Evolutionary conservation across 2,329 filamentous ascomycete species (phyloP), one percentile per base, ranked within the genome.

Genomic region (Clonostachys chloroleuca): DNA sequence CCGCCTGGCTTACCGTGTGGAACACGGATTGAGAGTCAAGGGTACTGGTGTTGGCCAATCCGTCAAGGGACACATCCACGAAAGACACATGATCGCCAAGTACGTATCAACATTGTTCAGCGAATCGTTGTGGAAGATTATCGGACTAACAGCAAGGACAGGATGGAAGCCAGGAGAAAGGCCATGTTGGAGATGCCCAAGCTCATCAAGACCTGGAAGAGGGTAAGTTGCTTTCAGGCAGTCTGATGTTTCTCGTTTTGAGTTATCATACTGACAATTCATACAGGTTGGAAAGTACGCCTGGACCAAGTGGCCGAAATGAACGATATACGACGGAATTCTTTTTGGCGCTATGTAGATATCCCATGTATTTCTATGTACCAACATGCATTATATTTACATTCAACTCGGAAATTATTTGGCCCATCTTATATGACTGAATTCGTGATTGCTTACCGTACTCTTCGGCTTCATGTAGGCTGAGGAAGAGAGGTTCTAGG

Each of bases 171-270:
- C 73, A 84, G 91, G 71, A 87, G 87, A 78, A 81, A 89, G 68
- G 94, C 94, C 50, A 96, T 97, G 89, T 68, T 95, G 73, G 84
- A 86, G 50, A 99, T 99, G 94, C 91, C 92, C 53, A 83, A 86
- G 61, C 81, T 97, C 73, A 89, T 99, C 65, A 82, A 87, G 67
- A 78, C 87, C 67, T 99, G 92, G 94, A 96, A 96, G 72, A 84
- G 87, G 81, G 89, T 94, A 73, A 65, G 83, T 69, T 13, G n/a
- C n/a, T n/a, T 5, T 30, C 24, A 4, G 24, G 2, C 24, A 30
- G 24, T 10, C 24, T 30, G 24, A 30, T 10, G 3, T 30, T 30
- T 10, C 24, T 30, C 8, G 24, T 30, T 6, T 6, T 17, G 9
- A 30, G 45, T 45, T 40, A n/a, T 36, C 18, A 39, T 61, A 46